Base-by-base conservation (phyloP, 352 stramenopile genomes). In the Phytopythium vexans region DNA sequence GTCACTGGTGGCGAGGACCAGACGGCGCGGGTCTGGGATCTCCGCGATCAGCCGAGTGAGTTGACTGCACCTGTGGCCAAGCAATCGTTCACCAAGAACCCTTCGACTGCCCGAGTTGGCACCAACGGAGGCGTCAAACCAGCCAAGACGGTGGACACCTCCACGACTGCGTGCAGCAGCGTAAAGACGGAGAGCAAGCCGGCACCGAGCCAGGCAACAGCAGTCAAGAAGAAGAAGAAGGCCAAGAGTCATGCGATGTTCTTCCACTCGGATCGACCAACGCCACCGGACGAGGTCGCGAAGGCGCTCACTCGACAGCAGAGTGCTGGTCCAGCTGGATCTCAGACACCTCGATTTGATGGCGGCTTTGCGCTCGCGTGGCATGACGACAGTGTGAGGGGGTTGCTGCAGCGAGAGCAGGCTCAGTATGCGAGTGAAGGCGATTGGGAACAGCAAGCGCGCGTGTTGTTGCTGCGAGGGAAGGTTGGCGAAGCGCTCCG, bases 1-100 rank as follows among this genome's bases (percentile, higher is more conserved):
- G 66, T 72, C n/a, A 89, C 74, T 32, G 76, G 74, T 15, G 76
- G 78, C 27, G 80, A 91, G 16, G 80, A 90, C 41, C 83, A 93
- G 59, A 80, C 77, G 3, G 64, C 86, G 21, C 77, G 80, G 4
- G 11, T 86, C 9, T 93, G 82, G 82, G 58, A 77, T 32, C 76
- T 72, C n/a, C 64, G 49, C 49, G 41, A 66, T 0, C 72, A 81
- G 16, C 39, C 52, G 8, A 64, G 52, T 9, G 47, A 60, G 1
- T 27, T 27, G 21, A 2, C 21, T 27, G 21, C 21, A 27, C 21
- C 21, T 27, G 1, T 27, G 21, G 21, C 21, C 21, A 27, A 27
- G 21, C 21, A 27, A 27, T 27, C 10, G 16, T 54, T 31, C 12
- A 35, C 48, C 33, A 41, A 33, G n/a, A 14, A 6, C 8, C 9